A percentile compares a stretch with the other conserved stretches of the same genome.
Evolutionary conservation across 768 basidiomycete species (phyloP).

Genomic region (Macrolepiota albuminosa): DNA sequence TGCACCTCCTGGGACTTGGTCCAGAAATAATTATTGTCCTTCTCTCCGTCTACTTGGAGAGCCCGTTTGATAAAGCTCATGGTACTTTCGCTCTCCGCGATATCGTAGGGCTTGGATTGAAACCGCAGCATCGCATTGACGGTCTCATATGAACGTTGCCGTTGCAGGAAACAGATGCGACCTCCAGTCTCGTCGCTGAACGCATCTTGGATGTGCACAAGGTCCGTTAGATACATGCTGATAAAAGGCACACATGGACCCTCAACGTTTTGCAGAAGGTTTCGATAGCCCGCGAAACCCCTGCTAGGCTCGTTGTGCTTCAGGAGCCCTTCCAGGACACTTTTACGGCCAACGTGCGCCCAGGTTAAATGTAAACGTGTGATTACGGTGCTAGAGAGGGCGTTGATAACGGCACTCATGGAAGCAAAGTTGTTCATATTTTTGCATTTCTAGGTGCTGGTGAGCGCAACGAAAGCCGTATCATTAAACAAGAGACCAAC

Average conservation of each 20-base stretch:
- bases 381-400: conserved; percentile 55
- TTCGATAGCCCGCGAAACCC: conserved; percentile 53
- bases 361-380: conserved; percentile 57
- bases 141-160: conserved; percentile 53
- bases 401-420: conserved; percentile 62
- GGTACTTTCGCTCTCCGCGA: conserved; percentile 41
- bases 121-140: conserved; percentile 52
- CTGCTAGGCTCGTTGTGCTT: conserved; percentile 56
- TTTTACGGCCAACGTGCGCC: conserved; percentile 54
- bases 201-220: conserved; percentile 51
- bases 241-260: conserved; percentile 68
- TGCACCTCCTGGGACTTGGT: conserved; percentile 55
- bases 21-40: conserved; percentile 54
- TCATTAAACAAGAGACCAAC: conserved; percentile 25
- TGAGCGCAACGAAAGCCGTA: neutral
- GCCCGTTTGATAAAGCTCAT: conserved; percentile 43
- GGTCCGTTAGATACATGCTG: conserved; percentile 55
- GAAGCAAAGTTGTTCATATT: conserved; percentile 61
- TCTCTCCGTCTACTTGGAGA: conserved; percentile 33
- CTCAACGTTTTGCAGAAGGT: conserved; percentile 40
- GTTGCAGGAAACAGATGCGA: conserved; percentile 48
- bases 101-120: conserved; percentile 47
- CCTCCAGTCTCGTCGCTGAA: conserved; percentile 33
- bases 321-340: conserved; percentile 45
- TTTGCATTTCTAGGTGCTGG: conserved; percentile 51